Evolutionary conservation across 164 flowering plant species (phyloP).

Genomic region (Chloranthus sessilifolius): DNA sequence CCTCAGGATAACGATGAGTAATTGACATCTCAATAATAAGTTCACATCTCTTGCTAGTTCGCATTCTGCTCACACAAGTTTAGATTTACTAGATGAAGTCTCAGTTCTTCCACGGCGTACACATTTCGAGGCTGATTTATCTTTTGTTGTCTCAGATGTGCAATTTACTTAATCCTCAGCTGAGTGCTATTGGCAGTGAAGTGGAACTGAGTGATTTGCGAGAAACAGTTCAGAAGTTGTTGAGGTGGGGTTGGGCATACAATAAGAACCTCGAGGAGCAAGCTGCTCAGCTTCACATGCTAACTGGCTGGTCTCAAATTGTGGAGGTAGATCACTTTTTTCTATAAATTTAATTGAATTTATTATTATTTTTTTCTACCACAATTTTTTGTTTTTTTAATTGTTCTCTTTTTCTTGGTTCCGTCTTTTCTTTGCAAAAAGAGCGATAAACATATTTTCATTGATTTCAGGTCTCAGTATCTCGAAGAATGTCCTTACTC

Average conservation of each 20-base stretch:
- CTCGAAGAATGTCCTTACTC: constrained; percentile 63
- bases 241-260: constrained; percentile 94
- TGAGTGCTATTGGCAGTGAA: constrained; percentile 52
- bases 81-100: too few species aligned
- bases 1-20: too few species aligned
- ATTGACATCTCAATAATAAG: too few species aligned
- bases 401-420: neutral
- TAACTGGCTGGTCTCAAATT: constrained; percentile 92
- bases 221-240: constrained; percentile 63
- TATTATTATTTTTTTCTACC: neutral
- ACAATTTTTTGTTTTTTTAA: neutral
- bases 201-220: constrained; percentile 61
- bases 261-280: constrained; percentile 97
- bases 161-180: constrained; percentile 38
- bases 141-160: too few species aligned
- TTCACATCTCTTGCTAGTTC: too few species aligned
- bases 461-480: constrained; percentile 57
- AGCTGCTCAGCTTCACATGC: constrained; percentile 97
- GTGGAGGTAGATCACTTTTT: constrained; percentile 57
- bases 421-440: too few species aligned
- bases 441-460: too few species aligned
- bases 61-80: too few species aligned
- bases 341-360: neutral
- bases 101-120: too few species aligned
- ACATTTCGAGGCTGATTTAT: too few species aligned